Evolutionary conservation across 2,329 filamentous ascomycete genomes (phyloP).

Genomic region (Ilyonectria destructans): DNA sequence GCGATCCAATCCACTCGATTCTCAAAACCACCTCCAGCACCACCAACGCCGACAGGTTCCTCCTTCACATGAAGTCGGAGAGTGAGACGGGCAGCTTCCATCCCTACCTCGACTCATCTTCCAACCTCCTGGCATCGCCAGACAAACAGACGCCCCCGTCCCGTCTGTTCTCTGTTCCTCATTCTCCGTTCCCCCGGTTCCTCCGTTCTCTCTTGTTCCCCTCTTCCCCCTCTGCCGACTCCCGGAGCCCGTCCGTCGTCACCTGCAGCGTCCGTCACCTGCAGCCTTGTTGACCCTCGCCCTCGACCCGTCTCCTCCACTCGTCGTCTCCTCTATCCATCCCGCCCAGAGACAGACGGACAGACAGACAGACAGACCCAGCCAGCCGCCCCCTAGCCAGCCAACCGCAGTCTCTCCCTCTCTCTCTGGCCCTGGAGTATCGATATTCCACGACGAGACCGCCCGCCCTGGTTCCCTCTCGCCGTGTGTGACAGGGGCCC

Average conservation of each 20-base stretch:
- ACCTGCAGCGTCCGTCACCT: constrained; percentile 32
- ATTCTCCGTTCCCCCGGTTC: background rate
- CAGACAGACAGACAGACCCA: background rate
- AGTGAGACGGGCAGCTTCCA: constrained; percentile 38
- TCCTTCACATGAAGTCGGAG: constrained; percentile 39
- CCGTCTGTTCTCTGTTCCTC: constrained; percentile 13
- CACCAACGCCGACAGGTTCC: constrained; percentile 13
- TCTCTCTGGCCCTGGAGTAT: constrained; percentile 38
- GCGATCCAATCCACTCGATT: constrained; percentile 28
- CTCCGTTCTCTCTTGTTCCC: constrained; percentile 1
- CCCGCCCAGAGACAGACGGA: constrained; percentile 3
- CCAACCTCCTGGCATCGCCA: constrained; percentile 30
- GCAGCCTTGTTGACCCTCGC: constrained; percentile 25
- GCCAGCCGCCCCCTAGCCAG: constrained; percentile 12
- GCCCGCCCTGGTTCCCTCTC: constrained; percentile 17
- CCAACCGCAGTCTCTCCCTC: constrained; percentile 6
- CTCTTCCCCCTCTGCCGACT: constrained; percentile 1
- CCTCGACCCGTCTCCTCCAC: background rate
- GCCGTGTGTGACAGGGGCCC: constrained; percentile 30
- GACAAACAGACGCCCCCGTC: constrained; percentile 23
- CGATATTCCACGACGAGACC: constrained; percentile 35
- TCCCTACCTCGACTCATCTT: constrained; percentile 33
- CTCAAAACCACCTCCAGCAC: constrained; percentile 35
- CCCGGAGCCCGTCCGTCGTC: constrained; percentile 25
- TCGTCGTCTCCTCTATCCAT: constrained; percentile 1